phyloP scores from a whole-genome alignment of 176 grass and related monocot genomes.

The Phoenix roebelenii region DNA sequence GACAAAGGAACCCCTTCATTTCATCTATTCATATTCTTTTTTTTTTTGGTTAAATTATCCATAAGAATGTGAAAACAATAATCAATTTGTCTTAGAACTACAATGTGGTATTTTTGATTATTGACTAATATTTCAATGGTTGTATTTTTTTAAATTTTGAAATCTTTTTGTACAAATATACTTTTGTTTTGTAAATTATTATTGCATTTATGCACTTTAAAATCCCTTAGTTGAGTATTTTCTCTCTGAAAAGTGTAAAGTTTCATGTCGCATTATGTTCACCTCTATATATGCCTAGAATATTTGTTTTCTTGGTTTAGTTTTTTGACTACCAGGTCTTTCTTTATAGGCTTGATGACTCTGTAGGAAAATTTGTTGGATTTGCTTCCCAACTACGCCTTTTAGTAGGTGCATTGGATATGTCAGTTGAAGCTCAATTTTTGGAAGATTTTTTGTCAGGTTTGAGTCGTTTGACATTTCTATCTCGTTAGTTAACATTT shows the following conservation, averaged over 20 bases:
- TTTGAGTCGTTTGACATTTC: conserved; percentile 29
- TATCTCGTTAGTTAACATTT: conserved; percentile 2
- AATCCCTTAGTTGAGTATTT: neutral
- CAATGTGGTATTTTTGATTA: too few relatives aligned
- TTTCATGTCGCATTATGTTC: neutral
- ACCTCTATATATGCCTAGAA: neutral
- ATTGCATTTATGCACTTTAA: too few relatives aligned
- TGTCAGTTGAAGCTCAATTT: conserved; percentile 67
- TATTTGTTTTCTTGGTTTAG: conserved; percentile 9
- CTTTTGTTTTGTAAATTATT: too few relatives aligned
- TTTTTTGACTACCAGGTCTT: conserved; percentile 4
- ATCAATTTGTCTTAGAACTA: too few relatives aligned
- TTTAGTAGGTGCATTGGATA: conserved; percentile 60
- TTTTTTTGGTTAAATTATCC: too few relatives aligned
- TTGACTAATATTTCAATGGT: too few relatives aligned
- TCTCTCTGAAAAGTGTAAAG: too few relatives aligned
- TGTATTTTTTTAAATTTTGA: too few relatives aligned
- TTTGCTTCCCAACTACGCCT: conserved; percentile 86
- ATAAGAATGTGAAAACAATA: too few relatives aligned
- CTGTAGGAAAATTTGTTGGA: conserved; percentile 81
- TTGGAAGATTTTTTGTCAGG: conserved; percentile 91
- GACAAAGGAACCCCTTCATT: too few relatives aligned
- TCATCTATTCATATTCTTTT: too few relatives aligned
- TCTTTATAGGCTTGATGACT: conserved; percentile 72
- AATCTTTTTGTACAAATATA: too few relatives aligned